These are phyloP conservation scores for Xerocomus brunneocitrinus DNA, from an alignment of 768 basidiomycete genomes.

Conservation along the genomic window DNA sequence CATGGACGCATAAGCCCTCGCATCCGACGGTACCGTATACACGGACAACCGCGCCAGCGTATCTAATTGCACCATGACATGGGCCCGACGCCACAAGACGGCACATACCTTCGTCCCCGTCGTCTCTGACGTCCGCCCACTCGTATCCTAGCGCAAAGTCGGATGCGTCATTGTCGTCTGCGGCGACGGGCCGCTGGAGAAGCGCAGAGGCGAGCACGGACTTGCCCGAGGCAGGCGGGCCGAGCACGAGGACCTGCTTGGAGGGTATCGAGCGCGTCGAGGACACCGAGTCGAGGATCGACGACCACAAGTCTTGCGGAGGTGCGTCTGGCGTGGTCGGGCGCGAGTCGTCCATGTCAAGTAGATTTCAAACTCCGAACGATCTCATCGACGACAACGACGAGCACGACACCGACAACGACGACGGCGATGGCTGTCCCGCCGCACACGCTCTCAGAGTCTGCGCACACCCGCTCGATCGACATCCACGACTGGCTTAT, in stretches of 20 bases:
- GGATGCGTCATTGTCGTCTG: conserved; percentile 57
- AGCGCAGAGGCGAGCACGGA: conserved; percentile 68
- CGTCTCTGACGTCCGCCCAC: conserved; percentile 86
- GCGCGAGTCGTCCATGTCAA: conserved; percentile 40
- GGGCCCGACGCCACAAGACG: background rate
- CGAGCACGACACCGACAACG: conserved; percentile 4
- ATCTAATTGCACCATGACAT: conserved; percentile 43
- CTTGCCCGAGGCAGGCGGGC: conserved; percentile 75
- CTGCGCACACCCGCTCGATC: conserved; percentile 65
- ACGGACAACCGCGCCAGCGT: conserved; percentile 85
- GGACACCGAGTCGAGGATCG: conserved; percentile 85
- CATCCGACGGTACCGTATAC: conserved; percentile 82
- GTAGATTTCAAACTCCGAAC: conserved; percentile 25
- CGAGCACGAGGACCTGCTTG: conserved; percentile 84
- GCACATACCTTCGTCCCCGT: conserved; percentile 87
- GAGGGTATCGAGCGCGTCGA: conserved; percentile 75
- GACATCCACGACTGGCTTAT: conserved; percentile 65
- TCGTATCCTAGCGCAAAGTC: conserved; percentile 92
- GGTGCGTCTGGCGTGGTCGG: conserved; percentile 69
- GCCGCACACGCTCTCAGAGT: conserved; percentile 61
- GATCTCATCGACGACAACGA: conserved; percentile 5
- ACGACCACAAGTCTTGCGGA: conserved; percentile 85
- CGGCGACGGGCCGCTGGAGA: conserved; percentile 55
- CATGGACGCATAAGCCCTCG: conserved; percentile 63
- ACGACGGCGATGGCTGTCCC: conserved; percentile 37